A percentile compares a stretch with the other conserved stretches of the same genome.
These are phyloP conservation scores for Xylariaceae sp. DNA, from an alignment of 2,329 filamentous ascomycete species.

Conservation along the genomic window DNA sequence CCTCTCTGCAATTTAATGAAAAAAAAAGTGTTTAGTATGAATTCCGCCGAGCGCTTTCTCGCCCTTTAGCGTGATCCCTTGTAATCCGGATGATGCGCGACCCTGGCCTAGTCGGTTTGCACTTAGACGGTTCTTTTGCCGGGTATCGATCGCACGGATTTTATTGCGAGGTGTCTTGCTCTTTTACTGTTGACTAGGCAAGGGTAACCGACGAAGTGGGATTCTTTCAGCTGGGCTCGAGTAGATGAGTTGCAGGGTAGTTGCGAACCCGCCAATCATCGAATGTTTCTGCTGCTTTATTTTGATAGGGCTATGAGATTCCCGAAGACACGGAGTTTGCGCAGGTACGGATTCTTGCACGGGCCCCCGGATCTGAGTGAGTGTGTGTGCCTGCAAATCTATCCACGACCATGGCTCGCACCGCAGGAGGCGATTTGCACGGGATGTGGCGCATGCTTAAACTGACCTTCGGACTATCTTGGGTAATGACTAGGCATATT, in stretches of 20 bases:
- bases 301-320: neutral
- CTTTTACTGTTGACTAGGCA: too few relatives aligned
- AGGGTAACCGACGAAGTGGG: too few relatives aligned
- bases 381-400: neutral
- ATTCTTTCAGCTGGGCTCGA: too few relatives aligned
- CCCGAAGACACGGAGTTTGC: constrained; percentile 23
- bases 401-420: constrained; percentile 19
- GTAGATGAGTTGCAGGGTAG: too few relatives aligned
- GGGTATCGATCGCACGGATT: constrained; percentile 6
- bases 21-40: neutral
- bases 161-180: too few relatives aligned
- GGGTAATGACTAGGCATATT: neutral
- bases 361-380: too few relatives aligned
- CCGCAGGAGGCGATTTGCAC: constrained; percentile 27
- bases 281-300: too few relatives aligned
- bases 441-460: constrained; percentile 13
- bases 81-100: neutral
- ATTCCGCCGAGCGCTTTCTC: constrained; percentile 1
- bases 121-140: neutral
- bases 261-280: neutral
- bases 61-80: neutral
- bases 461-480: constrained; percentile 2
- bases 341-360: constrained; percentile 23
- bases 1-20: too few relatives aligned
- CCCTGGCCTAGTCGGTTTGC: neutral